phyloP scores from a whole-genome alignment of 352 stramenopile genomes.

The Phytophthora nicotianae region DNA sequence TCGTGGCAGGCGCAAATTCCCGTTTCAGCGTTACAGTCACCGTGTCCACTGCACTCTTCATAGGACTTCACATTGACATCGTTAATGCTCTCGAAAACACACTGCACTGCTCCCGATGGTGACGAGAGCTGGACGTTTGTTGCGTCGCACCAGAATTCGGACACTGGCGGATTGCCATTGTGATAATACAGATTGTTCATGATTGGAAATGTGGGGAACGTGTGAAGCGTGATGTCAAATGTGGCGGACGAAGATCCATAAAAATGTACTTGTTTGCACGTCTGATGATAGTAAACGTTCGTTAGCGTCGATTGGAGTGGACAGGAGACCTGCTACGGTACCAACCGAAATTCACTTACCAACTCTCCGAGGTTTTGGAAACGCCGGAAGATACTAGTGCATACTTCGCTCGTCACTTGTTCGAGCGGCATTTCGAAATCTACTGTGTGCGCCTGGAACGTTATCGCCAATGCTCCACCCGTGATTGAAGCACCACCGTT shows the following conservation, averaged over 20 bases:
- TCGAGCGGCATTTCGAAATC: constrained; percentile 64
- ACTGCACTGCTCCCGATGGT: constrained; percentile 32
- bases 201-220: constrained; percentile 72
- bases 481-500: constrained; percentile 23
- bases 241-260: constrained; percentile 33
- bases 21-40: constrained; percentile 49
- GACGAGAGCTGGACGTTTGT: constrained; percentile 34
- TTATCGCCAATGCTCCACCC: constrained; percentile 54
- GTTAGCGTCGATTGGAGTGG: constrained; percentile 1
- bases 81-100: constrained; percentile 50
- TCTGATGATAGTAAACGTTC: constrained; percentile 19
- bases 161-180: constrained; percentile 55
- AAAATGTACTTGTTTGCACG: constrained; percentile 45
- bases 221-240: constrained; percentile 65
- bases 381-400: constrained; percentile 61
- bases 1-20: constrained; percentile 65
- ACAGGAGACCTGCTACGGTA: background rate
- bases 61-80: constrained; percentile 59
- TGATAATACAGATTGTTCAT: constrained; percentile 85
- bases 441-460: constrained; percentile 72
- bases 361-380: constrained; percentile 77
- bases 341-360: constrained; percentile 26
- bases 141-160: constrained; percentile 66
- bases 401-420: constrained; percentile 59
- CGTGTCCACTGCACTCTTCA: constrained; percentile 63